Conservation (phyloP, 345 rosid species). For the Brassica juncea region DNA sequence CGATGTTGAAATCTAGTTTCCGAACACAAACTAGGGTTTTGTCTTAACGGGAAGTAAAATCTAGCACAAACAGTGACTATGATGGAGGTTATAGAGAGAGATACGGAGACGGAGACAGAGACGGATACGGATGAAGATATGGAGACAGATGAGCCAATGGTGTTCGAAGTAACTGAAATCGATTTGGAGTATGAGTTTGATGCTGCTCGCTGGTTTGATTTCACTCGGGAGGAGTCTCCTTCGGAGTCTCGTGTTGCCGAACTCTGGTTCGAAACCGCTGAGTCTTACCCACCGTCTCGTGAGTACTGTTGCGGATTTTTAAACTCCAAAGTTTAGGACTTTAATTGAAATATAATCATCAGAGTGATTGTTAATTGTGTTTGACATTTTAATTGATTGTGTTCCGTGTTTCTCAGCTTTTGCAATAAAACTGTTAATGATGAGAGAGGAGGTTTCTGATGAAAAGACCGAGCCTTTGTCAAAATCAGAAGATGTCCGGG, state of each 20-base stretch:
- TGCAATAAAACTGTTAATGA: constrained; percentile 19
- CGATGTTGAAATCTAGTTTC: constrained; percentile 21
- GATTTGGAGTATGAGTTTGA: constrained; percentile 93
- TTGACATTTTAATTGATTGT: not conserved
- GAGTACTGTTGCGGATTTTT: constrained; percentile 37
- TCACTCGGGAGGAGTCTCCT: constrained; percentile 60
- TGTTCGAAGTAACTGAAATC: constrained; percentile 73
- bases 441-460: constrained; percentile 28
- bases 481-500: not conserved
- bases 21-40: constrained; percentile 38
- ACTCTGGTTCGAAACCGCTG: constrained; percentile 78
- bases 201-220: constrained; percentile 77
- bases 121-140: constrained; percentile 33
- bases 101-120: constrained; percentile 25
- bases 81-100: constrained; percentile 17
- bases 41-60: constrained; percentile 11
- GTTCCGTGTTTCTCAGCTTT: constrained; percentile 21
- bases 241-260: constrained; percentile 67
- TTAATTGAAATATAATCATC: constrained; percentile 1
- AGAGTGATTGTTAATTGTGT: too few species aligned
- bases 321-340: not conserved
- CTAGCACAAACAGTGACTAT: constrained; percentile 5
- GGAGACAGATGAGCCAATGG: constrained; percentile 38
- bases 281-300: constrained; percentile 87
- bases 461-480: constrained; percentile 5